phyloP scores from a whole-genome alignment of 768 basidiomycete species.

The Termitomyces heimii region DNA sequence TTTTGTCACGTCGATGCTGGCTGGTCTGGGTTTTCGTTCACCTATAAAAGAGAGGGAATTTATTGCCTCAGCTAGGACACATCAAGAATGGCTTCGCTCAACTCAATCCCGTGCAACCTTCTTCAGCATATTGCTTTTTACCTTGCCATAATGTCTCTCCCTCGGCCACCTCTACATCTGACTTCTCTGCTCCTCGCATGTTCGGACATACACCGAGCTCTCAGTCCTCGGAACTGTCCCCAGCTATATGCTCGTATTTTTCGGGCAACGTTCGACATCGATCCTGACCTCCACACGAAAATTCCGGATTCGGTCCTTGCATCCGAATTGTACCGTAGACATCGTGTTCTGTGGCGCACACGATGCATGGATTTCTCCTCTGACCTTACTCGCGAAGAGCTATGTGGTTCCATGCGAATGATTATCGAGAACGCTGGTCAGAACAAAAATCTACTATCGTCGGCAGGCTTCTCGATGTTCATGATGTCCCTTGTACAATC shows the following conservation, averaged over 20 bases:
- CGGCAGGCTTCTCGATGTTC: conserved; percentile 33
- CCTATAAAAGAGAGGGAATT: conserved; percentile 1
- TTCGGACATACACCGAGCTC: conserved; percentile 34
- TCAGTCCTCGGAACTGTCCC: conserved; percentile 38
- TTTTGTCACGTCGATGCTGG: neutral
- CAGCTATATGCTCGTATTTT: conserved; percentile 56
- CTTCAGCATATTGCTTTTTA: conserved; percentile 50
- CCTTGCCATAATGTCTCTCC: conserved; percentile 29
- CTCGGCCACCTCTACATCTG: conserved; percentile 35
- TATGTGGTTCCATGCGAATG: conserved; percentile 58
- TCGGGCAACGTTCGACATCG: conserved; percentile 40
- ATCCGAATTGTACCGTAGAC: conserved; percentile 42
- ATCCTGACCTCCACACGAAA: conserved; percentile 18
- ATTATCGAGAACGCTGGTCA: conserved; percentile 48
- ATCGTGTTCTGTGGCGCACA: conserved; percentile 42
- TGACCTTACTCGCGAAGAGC: conserved; percentile 31
- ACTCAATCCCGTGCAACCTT: conserved; percentile 48
- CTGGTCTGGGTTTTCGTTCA: neutral
- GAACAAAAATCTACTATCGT: conserved; percentile 40
- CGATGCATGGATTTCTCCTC: conserved; percentile 27
- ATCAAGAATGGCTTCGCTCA: conserved; percentile 40
- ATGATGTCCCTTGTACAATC: conserved; percentile 24
- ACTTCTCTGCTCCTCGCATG: conserved; percentile 39
- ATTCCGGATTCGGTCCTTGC: conserved; percentile 38
- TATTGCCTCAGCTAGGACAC: neutral